These are phyloP conservation scores for Salix udensis DNA, from an alignment of 345 rosid genomes.

Conservation along the genomic window DNA sequence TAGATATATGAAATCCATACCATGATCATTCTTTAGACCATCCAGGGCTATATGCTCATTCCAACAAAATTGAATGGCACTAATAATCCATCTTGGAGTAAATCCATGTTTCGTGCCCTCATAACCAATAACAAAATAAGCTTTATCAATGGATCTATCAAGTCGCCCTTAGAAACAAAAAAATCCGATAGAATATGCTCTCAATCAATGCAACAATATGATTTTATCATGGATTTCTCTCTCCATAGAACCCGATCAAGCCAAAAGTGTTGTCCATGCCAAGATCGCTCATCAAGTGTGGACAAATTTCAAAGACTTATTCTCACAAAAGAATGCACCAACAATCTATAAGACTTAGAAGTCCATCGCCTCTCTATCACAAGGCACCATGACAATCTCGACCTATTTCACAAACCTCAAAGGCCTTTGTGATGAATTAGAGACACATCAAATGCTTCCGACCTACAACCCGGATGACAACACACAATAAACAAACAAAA, in stretches of 20 bases:
- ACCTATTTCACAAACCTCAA: background rate
- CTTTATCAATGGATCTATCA: background rate
- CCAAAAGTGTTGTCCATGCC: conserved; percentile 9
- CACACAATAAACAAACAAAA: background rate
- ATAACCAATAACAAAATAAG: background rate
- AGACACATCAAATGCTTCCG: background rate
- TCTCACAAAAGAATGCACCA: conserved; percentile 16
- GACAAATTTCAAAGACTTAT: conserved; percentile 15
- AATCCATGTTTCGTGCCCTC: background rate
- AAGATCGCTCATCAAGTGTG: conserved; percentile 9
- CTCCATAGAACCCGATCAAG: background rate
- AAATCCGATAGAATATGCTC: background rate
- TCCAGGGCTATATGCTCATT: background rate
- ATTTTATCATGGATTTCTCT: conserved; percentile 9
- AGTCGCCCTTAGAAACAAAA: background rate
- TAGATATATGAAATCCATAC: no score
- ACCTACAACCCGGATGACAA: background rate
- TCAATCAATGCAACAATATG: conserved; percentile 7
- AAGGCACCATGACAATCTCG: conserved; percentile 12
- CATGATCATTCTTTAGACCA: background rate
- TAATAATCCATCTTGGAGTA: background rate
- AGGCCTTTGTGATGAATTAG: background rate
- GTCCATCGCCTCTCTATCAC: background rate
- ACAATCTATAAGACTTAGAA: conserved; percentile 7
- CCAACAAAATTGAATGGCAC: conserved; percentile 8